Conservation (phyloP, 1,139 yeast genomes). For the Taphrina sp. region DNA sequence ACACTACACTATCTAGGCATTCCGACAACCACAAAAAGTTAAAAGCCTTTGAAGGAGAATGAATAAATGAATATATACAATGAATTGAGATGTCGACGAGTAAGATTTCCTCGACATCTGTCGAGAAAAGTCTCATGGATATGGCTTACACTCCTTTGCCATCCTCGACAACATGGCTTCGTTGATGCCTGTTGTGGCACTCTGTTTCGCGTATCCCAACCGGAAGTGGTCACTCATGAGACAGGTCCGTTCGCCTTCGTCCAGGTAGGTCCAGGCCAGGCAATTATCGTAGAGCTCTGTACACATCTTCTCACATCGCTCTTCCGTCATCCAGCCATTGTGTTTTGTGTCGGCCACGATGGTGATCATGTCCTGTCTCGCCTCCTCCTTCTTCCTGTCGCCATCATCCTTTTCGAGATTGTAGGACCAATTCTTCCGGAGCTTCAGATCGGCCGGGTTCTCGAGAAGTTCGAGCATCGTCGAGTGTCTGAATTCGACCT, state of each 20-base stretch:
- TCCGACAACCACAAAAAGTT: too few species aligned
- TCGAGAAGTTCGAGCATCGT: neutral
- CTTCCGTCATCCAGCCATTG: neutral
- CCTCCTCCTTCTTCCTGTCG: conserved; percentile 4
- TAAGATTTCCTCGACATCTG: too few species aligned
- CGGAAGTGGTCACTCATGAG: conserved; percentile 22
- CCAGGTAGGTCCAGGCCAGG: conserved; percentile 23
- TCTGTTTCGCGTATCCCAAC: conserved; percentile 11
- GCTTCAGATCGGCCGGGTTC: conserved; percentile 16
- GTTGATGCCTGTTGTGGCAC: too few species aligned
- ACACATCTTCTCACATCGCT: conserved; percentile 24
- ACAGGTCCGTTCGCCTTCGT: conserved; percentile 9
- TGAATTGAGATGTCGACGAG: too few species aligned
- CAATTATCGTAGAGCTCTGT: conserved; percentile 8
- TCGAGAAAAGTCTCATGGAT: too few species aligned
- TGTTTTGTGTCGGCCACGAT: neutral
- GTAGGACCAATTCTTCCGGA: conserved; percentile 13
- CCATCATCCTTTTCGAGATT: conserved; percentile 16
- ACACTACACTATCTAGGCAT: conserved; percentile 22
- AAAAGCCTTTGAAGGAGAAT: too few species aligned
- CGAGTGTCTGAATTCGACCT: conserved; percentile 3
- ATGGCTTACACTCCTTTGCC: too few species aligned
- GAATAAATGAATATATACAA: too few species aligned
- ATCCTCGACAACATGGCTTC: too few species aligned
- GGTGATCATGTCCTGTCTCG: neutral